phyloP scores from a whole-genome alignment of 2,329 filamentous ascomycete genomes.

The Whalleya microplaca region DNA sequence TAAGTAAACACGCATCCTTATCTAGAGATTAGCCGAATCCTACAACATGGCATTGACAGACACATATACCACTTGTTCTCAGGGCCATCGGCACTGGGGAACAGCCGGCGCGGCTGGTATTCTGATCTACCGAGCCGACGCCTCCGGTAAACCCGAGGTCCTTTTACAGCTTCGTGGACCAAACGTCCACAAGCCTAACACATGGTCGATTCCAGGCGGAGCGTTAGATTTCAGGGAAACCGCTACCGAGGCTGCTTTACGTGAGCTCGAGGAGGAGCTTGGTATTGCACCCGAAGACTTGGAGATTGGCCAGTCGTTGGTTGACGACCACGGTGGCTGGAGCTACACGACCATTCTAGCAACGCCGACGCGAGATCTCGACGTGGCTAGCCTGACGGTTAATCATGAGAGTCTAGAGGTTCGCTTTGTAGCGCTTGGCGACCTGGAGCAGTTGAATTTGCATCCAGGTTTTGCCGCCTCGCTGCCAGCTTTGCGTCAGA shows the following conservation, averaged over 20 bases:
- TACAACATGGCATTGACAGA: too few species aligned
- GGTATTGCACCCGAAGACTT: constrained; percentile 1
- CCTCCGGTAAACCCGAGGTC: constrained; percentile 9
- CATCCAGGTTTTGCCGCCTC: too few species aligned
- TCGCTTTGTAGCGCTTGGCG: too few species aligned
- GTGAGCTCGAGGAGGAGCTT: constrained; percentile 1
- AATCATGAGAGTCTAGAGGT: too few species aligned
- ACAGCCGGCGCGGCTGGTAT: constrained; percentile 4
- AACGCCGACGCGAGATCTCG: neutral
- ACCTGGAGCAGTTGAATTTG: too few species aligned
- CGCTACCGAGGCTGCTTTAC: neutral
- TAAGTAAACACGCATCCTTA: too few species aligned
- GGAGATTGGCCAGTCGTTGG: neutral
- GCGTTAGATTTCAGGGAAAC: neutral
- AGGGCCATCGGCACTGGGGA: constrained; percentile 2
- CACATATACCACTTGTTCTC: too few species aligned
- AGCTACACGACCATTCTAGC: constrained; percentile 2
- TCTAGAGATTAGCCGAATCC: too few species aligned
- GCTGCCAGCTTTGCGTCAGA: too few species aligned
- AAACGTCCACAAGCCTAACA: neutral
- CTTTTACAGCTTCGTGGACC: neutral
- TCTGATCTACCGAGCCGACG: constrained; percentile 1
- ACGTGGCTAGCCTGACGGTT: neutral
- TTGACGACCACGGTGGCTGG: constrained; percentile 6
- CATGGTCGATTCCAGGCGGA: constrained; percentile 8